A percentile compares a stretch with the other conserved stretches of the same genome.
These are phyloP conservation scores for Phytopythium aichiense DNA, from an alignment of 352 stramenopile genomes.

Conservation along the genomic window DNA sequence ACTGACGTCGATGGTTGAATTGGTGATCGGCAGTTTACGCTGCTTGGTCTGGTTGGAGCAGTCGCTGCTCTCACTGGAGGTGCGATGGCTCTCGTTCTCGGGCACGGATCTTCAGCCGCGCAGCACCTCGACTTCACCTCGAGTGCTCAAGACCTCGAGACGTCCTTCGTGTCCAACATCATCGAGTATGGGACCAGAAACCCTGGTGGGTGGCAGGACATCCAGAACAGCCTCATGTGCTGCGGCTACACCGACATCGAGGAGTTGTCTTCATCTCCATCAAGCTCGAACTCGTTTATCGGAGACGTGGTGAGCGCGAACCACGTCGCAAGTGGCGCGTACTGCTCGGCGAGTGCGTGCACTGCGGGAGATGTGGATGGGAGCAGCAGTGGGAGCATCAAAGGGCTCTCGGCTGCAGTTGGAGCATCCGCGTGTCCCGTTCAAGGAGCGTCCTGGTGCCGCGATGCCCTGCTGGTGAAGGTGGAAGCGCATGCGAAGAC, in stretches of 20 bases:
- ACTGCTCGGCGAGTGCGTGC: slow-evolving; percentile 20
- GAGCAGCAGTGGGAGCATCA: slow-evolving; percentile 7
- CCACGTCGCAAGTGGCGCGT: slow-evolving; percentile 23
- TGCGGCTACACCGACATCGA: slow-evolving; percentile 39
- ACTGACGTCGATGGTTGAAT: background rate
- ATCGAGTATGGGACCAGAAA: slow-evolving; percentile 13
- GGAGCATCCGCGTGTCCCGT: slow-evolving; percentile 30
- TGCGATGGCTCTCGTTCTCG: slow-evolving; percentile 40
- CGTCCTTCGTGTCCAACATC: slow-evolving; percentile 33
- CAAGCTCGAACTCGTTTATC: slow-evolving; percentile 25
- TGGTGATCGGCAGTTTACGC: slow-evolving; percentile 30
- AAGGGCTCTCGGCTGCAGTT: background rate
- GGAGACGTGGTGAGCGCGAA: slow-evolving; percentile 35
- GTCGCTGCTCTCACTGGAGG: slow-evolving; percentile 46
- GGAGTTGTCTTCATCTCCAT: slow-evolving; percentile 13
- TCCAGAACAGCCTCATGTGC: slow-evolving; percentile 50
- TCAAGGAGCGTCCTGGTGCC: slow-evolving; percentile 38
- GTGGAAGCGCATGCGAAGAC: slow-evolving; percentile 46
- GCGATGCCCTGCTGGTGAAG: slow-evolving; percentile 33
- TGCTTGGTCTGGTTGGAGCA: slow-evolving; percentile 32
- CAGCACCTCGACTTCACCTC: background rate
- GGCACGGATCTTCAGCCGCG: background rate
- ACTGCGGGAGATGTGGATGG: slow-evolving; percentile 12
- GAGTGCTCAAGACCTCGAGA: slow-evolving; percentile 30
- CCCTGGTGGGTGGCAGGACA: slow-evolving; percentile 25